These are phyloP conservation scores for Fusarium sp. DNA, from an alignment of 2,329 filamentous ascomycete species.

Conservation along the genomic window DNA sequence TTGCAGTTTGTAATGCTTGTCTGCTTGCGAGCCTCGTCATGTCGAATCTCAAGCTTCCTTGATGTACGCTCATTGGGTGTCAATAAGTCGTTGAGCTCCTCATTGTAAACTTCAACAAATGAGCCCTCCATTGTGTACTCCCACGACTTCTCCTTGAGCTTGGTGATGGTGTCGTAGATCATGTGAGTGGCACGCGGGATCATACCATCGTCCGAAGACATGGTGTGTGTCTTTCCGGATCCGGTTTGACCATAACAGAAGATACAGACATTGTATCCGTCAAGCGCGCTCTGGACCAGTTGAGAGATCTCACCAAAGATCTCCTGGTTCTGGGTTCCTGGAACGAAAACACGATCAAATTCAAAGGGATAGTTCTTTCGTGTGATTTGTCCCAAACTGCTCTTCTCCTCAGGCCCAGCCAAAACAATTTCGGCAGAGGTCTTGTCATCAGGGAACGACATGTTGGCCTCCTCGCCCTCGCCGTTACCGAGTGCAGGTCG, in stretches of 20 bases:
- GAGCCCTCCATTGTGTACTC: slow-evolving; percentile 92
- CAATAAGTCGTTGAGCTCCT: slow-evolving; percentile 92
- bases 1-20: slow-evolving; percentile 85
- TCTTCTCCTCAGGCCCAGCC: slow-evolving; percentile 84
- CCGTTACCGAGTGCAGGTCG: slow-evolving; percentile 73
- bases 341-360: slow-evolving; percentile 93
- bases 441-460: slow-evolving; percentile 83
- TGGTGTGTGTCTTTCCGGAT: slow-evolving; percentile 95
- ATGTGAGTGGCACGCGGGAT: slow-evolving; percentile 93
- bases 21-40: slow-evolving; percentile 84
- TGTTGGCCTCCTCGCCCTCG: slow-evolving; percentile 76
- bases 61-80: slow-evolving; percentile 64
- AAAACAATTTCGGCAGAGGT: slow-evolving; percentile 90
- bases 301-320: slow-evolving; percentile 98
- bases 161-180: slow-evolving; percentile 89
- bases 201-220: slow-evolving; percentile 93
- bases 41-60: slow-evolving; percentile 88
- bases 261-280: slow-evolving; percentile 98
- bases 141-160: slow-evolving; percentile 92
- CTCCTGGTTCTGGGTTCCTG: slow-evolving; percentile 79
- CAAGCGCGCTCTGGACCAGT: slow-evolving; percentile 93
- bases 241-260: slow-evolving; percentile 99
- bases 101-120: slow-evolving; percentile 98
- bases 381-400: slow-evolving; percentile 78
- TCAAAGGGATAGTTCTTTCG: slow-evolving; percentile 86